These are phyloP conservation scores for Plenodomus biglobosus DNA, from an alignment of 2,329 filamentous ascomycete species.

Conservation along the genomic window DNA sequence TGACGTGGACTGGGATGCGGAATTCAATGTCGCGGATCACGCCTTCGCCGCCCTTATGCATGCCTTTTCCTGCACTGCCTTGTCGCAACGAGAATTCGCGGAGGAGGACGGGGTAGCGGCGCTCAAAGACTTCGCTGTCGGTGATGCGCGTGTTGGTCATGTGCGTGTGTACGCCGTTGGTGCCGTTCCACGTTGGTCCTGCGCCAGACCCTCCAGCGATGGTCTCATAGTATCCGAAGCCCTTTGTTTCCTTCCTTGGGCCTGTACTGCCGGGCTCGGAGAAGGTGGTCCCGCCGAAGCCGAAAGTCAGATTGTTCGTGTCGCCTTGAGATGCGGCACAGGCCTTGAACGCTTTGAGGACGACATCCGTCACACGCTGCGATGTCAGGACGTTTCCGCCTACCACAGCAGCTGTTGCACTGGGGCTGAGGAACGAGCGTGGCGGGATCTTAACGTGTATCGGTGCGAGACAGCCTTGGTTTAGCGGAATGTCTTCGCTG, in stretches of 20 bases:
- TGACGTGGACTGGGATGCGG: slow-evolving; percentile 73
- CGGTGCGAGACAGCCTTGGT: slow-evolving; percentile 80
- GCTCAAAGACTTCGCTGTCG: slow-evolving; percentile 76
- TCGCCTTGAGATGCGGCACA: slow-evolving; percentile 79
- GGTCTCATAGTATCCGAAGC: slow-evolving; percentile 87
- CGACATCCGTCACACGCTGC: slow-evolving; percentile 80
- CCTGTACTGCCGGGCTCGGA: slow-evolving; percentile 10
- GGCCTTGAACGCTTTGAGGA: slow-evolving; percentile 76
- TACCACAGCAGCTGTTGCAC: slow-evolving; percentile 75
- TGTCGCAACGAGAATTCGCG: slow-evolving; percentile 67
- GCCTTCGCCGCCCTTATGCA: slow-evolving; percentile 73
- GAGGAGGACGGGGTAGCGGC: slow-evolving; percentile 73
- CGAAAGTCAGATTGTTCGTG: slow-evolving; percentile 84
- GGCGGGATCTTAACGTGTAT: slow-evolving; percentile 74
- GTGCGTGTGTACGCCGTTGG: slow-evolving; percentile 76
- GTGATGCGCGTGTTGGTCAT: slow-evolving; percentile 88
- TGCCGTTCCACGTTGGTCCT: slow-evolving; percentile 71
- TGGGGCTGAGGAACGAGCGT: slow-evolving; percentile 72
- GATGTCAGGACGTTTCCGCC: slow-evolving; percentile 78
- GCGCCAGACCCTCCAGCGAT: slow-evolving; percentile 78
- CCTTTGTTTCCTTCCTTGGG: slow-evolving; percentile 59
- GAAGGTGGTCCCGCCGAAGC: slow-evolving; percentile 63
- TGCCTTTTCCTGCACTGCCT: slow-evolving; percentile 65
- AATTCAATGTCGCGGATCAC: slow-evolving; percentile 81
- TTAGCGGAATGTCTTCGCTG: slow-evolving; percentile 78